A percentile compares a stretch with the other conserved stretches of the same genome.
phyloP scores from a whole-genome alignment of 805 yeast genomes.

The Kuraishia piskuri region DNA sequence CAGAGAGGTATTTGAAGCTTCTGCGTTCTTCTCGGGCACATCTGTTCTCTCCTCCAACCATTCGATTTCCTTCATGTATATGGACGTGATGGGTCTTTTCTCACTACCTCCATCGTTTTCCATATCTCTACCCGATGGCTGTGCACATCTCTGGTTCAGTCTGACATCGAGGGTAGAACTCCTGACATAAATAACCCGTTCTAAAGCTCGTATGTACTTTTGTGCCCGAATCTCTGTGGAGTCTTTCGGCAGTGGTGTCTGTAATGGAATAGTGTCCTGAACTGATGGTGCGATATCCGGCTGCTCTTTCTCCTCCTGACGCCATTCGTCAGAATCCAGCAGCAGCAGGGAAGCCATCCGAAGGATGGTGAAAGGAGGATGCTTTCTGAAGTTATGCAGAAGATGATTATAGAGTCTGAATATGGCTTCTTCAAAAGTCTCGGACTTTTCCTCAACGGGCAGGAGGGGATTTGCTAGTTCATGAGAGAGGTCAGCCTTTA shows the following conservation, averaged over 20 bases:
- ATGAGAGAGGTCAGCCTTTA: slow-evolving; percentile 11
- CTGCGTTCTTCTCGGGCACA: background rate
- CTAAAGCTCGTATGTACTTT: background rate
- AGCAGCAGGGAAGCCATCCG: slow-evolving; percentile 9
- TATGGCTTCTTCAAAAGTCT: slow-evolving; percentile 10
- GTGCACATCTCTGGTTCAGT: background rate
- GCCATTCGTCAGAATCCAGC: background rate
- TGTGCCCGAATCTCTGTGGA: background rate
- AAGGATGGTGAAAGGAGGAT: slow-evolving; percentile 22
- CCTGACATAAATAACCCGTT: background rate
- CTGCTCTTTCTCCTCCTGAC: background rate
- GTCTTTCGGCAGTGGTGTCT: background rate
- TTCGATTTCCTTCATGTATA: background rate
- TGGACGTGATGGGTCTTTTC: background rate
- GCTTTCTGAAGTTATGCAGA: slow-evolving; percentile 8
- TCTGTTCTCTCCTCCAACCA: slow-evolving; percentile 1
- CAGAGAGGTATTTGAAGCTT: background rate
- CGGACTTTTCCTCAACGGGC: background rate
- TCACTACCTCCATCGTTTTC: background rate
- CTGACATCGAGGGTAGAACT: background rate
- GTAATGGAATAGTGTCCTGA: background rate
- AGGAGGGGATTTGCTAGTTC: slow-evolving; percentile 8
- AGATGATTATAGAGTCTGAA: slow-evolving; percentile 8
- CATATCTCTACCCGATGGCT: background rate
- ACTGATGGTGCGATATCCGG: background rate